phyloP scores from a whole-genome alignment of 176 grass and related monocot genomes.

The Coix lacrymajobi region DNA sequence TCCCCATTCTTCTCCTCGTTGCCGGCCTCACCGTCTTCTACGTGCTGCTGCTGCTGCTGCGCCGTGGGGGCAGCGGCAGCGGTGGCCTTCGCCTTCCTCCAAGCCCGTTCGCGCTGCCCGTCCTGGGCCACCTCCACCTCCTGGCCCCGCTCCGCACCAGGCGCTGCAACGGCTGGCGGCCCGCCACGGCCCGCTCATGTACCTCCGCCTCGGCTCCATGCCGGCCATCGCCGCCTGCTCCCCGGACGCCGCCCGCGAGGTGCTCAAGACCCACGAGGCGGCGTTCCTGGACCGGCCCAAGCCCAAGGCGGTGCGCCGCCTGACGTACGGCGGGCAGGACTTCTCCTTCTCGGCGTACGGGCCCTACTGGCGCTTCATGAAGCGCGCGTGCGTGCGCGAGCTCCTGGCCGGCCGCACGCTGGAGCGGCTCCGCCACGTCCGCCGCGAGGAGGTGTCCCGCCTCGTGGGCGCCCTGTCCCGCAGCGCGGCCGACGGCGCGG shows the following conservation, averaged over 20 bases:
- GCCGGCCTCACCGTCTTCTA: slow-evolving; percentile 18
- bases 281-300: slow-evolving; percentile 63
- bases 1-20: slow-evolving; percentile 28
- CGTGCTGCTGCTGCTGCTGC: too few species aligned
- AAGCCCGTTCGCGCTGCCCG: slow-evolving; percentile 26
- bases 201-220: slow-evolving; percentile 58
- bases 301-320: slow-evolving; percentile 24
- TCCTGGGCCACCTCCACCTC: slow-evolving; percentile 85
- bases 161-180: slow-evolving; percentile 53
- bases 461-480: slow-evolving; percentile 24
- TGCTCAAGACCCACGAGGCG: slow-evolving; percentile 54
- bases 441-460: slow-evolving; percentile 47
- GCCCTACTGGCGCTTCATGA: slow-evolving; percentile 78
- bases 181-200: slow-evolving; percentile 49
- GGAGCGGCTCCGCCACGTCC: slow-evolving; percentile 44
- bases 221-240: slow-evolving; percentile 56
- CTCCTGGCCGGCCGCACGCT: slow-evolving; percentile 61
- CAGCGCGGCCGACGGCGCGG: neutral
- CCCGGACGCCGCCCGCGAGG: slow-evolving; percentile 33
- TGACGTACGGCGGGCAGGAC: slow-evolving; percentile 51
- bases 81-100: slow-evolving; percentile 29
- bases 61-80: neutral
- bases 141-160: slow-evolving; percentile 54
- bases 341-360: slow-evolving; percentile 68
- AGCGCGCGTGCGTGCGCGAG: slow-evolving; percentile 65